These are phyloP conservation scores for Brachypodium distachyon DNA, from an alignment of 202 grass and related monocot species.

Conservation along the genomic window DNA sequence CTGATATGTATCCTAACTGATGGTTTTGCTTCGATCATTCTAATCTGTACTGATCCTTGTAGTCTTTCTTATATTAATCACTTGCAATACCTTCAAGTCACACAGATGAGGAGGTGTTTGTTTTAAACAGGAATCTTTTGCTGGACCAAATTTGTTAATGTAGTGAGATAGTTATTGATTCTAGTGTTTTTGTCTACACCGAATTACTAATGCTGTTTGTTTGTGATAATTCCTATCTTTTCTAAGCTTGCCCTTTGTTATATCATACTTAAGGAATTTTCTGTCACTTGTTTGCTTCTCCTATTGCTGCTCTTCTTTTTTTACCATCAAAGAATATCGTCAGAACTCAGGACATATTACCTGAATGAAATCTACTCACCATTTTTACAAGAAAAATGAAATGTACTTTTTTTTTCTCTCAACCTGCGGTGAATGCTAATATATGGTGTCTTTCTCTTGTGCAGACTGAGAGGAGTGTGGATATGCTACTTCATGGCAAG, in stretches of 20 bases:
- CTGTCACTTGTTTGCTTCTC: neutral
- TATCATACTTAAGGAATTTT: neutral
- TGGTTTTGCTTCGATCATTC: neutral
- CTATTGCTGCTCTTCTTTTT: neutral
- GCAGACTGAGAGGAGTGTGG: conserved; percentile 94
- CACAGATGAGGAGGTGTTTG: neutral
- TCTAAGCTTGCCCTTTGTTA: neutral
- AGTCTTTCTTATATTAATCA: neutral
- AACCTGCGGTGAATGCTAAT: neutral
- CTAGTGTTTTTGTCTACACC: neutral
- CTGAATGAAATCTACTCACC: neutral
- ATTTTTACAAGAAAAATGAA: neutral
- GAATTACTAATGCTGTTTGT: neutral
- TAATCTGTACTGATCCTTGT: too few relatives aligned
- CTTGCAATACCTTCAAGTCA: neutral
- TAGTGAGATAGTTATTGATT: neutral
- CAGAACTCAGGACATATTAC: neutral
- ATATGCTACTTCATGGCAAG: conserved; percentile 86
- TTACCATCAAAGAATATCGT: neutral
- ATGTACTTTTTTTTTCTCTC: neutral
- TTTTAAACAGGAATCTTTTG: neutral
- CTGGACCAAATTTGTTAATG: neutral
- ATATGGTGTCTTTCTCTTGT: conserved; percentile 11
- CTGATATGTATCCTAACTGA: neutral
- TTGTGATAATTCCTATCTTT: neutral